A percentile compares a stretch with the other conserved stretches of the same genome.
Conservation (phyloP, 352 stramenopile genomes). For the Peronospora tabacina region DNA sequence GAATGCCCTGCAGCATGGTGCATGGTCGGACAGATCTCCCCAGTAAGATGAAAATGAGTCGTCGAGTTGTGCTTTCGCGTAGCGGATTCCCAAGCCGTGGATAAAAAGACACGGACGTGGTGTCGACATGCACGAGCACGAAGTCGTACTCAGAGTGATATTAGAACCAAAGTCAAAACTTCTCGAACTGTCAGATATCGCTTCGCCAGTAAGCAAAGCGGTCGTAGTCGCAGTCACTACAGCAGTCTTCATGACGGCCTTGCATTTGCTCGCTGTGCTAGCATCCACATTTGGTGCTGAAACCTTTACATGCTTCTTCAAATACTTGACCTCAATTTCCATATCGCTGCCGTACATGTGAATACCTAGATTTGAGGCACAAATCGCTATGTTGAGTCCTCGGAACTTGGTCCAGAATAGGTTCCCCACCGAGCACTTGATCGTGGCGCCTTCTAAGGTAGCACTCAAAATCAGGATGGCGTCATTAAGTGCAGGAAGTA, state of each 20-base stretch:
- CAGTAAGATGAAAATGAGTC: slow-evolving; percentile 33
- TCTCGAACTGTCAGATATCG: slow-evolving; percentile 11
- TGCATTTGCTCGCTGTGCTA: slow-evolving; percentile 7
- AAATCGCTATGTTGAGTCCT: slow-evolving; percentile 27
- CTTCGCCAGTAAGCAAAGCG: slow-evolving; percentile 28
- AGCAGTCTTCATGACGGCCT: slow-evolving; percentile 14
- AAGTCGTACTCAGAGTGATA: slow-evolving; percentile 11
- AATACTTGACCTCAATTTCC: slow-evolving; percentile 23
- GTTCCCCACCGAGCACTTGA: slow-evolving; percentile 29
- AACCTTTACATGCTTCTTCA: slow-evolving; percentile 20
- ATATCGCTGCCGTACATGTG: slow-evolving; percentile 28
- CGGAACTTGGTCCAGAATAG: slow-evolving; percentile 29
- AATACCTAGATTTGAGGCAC: slow-evolving; percentile 13
- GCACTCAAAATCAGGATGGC: slow-evolving; percentile 12
- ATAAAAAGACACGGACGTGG: slow-evolving; percentile 43
- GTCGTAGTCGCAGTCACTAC: slow-evolving; percentile 15
- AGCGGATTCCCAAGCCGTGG: slow-evolving; percentile 30
- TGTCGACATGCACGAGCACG: slow-evolving; percentile 25
- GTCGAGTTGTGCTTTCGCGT: slow-evolving; percentile 16
- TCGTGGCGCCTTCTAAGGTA: slow-evolving; percentile 7
- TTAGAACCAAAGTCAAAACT: slow-evolving; percentile 2
- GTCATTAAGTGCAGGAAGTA: slow-evolving; percentile 24
- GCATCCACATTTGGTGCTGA: slow-evolving; percentile 12
- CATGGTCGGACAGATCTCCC: slow-evolving; percentile 31
- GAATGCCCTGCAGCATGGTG: slow-evolving; percentile 40